phyloP scores from a whole-genome alignment of 2,329 filamentous ascomycete species.

The Ophiostoma pallidulum region DNA sequence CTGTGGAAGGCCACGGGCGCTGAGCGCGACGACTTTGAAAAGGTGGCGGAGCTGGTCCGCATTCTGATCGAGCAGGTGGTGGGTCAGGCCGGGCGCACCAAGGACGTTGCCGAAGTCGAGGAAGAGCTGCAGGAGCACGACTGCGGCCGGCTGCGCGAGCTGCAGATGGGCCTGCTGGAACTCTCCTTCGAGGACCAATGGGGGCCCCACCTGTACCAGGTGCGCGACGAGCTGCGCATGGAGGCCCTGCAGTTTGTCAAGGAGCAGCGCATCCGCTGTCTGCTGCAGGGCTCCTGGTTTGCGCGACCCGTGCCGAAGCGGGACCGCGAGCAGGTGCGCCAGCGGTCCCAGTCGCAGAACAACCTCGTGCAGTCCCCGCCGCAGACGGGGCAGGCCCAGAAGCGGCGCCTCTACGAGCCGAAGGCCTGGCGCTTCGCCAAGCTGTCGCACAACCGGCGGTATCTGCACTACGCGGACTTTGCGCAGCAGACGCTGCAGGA shows the following conservation, averaged over 20 bases:
- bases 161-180: constrained; percentile 90
- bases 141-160: constrained; percentile 62
- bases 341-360: constrained; percentile 32
- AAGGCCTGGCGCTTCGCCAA: constrained; percentile 73
- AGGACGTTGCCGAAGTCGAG: constrained; percentile 78
- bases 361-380: constrained; percentile 22
- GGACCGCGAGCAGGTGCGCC: constrained; percentile 26
- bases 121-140: constrained; percentile 83
- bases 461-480: constrained; percentile 85
- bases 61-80: constrained; percentile 87
- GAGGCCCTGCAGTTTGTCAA: constrained; percentile 95
- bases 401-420: constrained; percentile 34
- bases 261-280: constrained; percentile 84
- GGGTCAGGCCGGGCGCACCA: constrained; percentile 69
- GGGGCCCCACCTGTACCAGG: constrained; percentile 80
- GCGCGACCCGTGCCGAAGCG: constrained; percentile 35
- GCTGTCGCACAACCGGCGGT: constrained; percentile 83
- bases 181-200: constrained; percentile 89
- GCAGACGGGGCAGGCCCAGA: constrained; percentile 27
- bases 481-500: constrained; percentile 51
- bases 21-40: constrained; percentile 78
- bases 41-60: constrained; percentile 81
- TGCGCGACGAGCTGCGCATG: constrained; percentile 82
- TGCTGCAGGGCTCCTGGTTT: constrained; percentile 89
- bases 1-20: constrained; percentile 89